A percentile compares a stretch with the other conserved stretches of the same genome.
Evolutionary conservation across 140 eudicot genomes (phyloP).

Genomic region (Eryngium alpinum): DNA sequence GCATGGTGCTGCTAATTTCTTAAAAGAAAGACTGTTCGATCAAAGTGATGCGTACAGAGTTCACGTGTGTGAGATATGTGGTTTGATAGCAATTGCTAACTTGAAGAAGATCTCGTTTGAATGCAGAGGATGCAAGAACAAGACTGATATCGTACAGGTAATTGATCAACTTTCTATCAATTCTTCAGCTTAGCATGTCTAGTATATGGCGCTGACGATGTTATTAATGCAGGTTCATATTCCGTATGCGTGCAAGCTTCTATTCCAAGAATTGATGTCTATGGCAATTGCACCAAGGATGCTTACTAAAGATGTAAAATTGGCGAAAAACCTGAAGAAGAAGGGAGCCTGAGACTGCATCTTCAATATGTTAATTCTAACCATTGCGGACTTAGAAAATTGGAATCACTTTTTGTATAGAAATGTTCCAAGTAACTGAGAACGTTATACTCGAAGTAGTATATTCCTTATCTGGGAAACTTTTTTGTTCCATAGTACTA

Average conservation of each 20-base stretch:
- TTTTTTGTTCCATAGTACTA: no score
- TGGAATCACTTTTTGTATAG: no score
- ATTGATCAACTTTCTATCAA: background rate
- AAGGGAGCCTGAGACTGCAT: constrained; percentile 60
- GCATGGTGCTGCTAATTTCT: constrained; percentile 96
- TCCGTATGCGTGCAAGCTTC: constrained; percentile 89
- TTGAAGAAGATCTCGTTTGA: constrained; percentile 80
- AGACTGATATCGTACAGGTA: constrained; percentile 96
- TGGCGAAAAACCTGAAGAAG: constrained; percentile 61
- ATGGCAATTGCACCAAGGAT: constrained; percentile 99
- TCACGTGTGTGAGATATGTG: constrained; percentile 89
- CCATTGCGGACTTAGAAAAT: no score
- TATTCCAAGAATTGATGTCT: constrained; percentile 94
- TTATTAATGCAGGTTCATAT: constrained; percentile 58
- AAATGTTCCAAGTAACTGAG: no score
- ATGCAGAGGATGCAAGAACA: constrained; percentile 94
- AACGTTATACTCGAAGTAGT: no score
- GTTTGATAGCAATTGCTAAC: constrained; percentile 81
- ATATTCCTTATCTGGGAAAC: no score
- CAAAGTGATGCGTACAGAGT: constrained; percentile 93
- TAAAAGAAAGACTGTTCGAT: constrained; percentile 84
- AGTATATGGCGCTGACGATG: background rate
- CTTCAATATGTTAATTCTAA: no score
- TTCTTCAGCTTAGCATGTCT: background rate
- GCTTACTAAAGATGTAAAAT: constrained; percentile 81